phyloP scores from a whole-genome alignment of 495 filamentous ascomycete species.

The Podospora conica region DNA sequence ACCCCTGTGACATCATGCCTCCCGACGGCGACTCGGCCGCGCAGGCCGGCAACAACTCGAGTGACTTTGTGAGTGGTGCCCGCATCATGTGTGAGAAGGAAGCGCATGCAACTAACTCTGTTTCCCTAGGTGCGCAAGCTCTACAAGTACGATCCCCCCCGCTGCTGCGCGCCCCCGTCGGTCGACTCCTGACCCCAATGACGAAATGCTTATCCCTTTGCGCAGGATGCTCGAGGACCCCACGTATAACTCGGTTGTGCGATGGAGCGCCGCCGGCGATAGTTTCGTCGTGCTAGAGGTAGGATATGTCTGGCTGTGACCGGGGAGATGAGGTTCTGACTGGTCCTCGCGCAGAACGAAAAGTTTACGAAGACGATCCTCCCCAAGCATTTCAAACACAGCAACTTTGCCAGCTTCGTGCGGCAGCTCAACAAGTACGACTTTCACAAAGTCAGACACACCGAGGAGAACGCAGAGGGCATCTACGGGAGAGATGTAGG shows the following conservation, averaged over 20 bases:
- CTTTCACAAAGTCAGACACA: conserved; percentile 98
- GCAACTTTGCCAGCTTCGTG: conserved; percentile 98
- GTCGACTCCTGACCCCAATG: background rate
- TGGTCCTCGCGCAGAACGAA: conserved; percentile 63
- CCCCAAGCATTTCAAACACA: conserved; percentile 98
- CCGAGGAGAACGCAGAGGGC: conserved; percentile 86
- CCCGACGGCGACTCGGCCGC: conserved; percentile 35
- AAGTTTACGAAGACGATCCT: conserved; percentile 97
- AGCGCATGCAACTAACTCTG: conserved; percentile 1
- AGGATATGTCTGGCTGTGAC: conserved; percentile 23
- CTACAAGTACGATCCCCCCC: conserved; percentile 68
- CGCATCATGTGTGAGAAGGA: background rate
- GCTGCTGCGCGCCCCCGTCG: conserved; percentile 8
- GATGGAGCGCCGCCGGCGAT: conserved; percentile 91
- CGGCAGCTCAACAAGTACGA: conserved; percentile 99
- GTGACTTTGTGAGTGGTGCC: conserved; percentile 42
- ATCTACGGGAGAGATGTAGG: conserved; percentile 87
- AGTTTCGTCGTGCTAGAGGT: conserved; percentile 98
- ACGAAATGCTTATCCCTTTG: conserved; percentile 20
- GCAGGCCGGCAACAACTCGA: conserved; percentile 43
- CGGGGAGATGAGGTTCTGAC: background rate
- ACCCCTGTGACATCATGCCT: conserved; percentile 31
- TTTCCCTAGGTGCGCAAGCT: conserved; percentile 81
- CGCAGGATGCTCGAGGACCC: conserved; percentile 95
- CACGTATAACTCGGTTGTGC: conserved; percentile 82